These are phyloP conservation scores for Phalaenopsis hybrid DNA, from an alignment of 116 monocot species.

Conservation along the genomic window DNA sequence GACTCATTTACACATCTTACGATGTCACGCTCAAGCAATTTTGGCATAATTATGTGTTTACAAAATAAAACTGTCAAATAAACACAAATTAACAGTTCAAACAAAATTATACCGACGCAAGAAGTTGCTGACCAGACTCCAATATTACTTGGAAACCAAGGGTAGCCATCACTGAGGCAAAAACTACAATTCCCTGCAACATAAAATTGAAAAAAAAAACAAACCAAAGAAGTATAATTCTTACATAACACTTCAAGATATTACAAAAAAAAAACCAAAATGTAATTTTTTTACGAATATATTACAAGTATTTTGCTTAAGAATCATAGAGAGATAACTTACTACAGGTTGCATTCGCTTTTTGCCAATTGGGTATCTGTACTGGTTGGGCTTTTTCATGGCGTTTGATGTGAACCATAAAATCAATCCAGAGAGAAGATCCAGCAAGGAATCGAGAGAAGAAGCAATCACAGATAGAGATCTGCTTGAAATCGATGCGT, in stretches of 20 bases:
- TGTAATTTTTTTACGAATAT: no score
- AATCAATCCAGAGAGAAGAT: conserved; percentile 78
- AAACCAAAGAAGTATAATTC: not conserved
- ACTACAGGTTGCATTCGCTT: conserved; percentile 83
- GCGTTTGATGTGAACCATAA: conserved; percentile 63
- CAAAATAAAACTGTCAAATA: not conserved
- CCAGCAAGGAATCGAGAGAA: conserved; percentile 70
- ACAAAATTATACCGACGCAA: conserved; percentile 41
- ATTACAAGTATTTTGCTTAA: no score
- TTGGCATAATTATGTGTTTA: not conserved
- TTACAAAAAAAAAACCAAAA: not conserved
- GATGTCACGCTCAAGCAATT: not conserved
- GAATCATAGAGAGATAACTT: not conserved
- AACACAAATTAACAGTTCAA: not conserved
- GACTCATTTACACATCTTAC: not conserved
- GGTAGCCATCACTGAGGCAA: conserved; percentile 89
- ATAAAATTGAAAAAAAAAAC: not conserved
- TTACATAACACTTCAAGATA: not conserved
- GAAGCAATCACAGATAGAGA: conserved; percentile 85
- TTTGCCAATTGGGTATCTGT: conserved; percentile 79
- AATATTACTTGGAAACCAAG: conserved; percentile 79
- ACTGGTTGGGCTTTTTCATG: conserved; percentile 71
- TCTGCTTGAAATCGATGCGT: conserved; percentile 56
- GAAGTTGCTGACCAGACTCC: conserved; percentile 59
- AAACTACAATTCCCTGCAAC: conserved; percentile 76